These are phyloP conservation scores for Haplographium delicatum DNA, from an alignment of 495 filamentous ascomycete genomes.

Conservation along the genomic window DNA sequence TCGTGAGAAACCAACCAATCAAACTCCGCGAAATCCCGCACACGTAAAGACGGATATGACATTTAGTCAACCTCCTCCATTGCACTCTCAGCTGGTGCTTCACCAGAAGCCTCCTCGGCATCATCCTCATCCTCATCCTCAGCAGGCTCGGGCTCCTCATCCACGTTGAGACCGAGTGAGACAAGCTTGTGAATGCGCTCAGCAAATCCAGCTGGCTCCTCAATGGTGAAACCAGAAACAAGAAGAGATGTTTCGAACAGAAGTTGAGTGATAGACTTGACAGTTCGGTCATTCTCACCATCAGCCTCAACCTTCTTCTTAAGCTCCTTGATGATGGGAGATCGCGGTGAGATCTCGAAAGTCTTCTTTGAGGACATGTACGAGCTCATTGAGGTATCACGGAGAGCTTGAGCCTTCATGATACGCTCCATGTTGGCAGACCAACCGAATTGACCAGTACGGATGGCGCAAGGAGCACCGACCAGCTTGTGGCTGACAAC, in stretches of 20 bases:
- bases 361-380: slow-evolving; percentile 99
- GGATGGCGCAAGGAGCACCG: slow-evolving; percentile 95
- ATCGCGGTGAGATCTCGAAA: slow-evolving; percentile 99
- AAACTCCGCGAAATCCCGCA: slow-evolving; percentile 25
- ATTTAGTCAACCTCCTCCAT: slow-evolving; percentile 66
- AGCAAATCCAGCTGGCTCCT: slow-evolving; percentile 94
- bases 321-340: slow-evolving; percentile 94
- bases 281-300: slow-evolving; percentile 94
- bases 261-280: slow-evolving; percentile 96
- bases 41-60: slow-evolving; percentile 7
- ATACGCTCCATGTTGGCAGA: slow-evolving; percentile 99
- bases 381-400: slow-evolving; percentile 97
- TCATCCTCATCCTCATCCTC: slow-evolving; percentile 60
- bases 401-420: slow-evolving; percentile 99
- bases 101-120: slow-evolving; percentile 35
- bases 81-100: slow-evolving; percentile 51
- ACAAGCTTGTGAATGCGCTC: slow-evolving; percentile 99
- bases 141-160: slow-evolving; percentile 76
- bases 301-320: slow-evolving; percentile 97
- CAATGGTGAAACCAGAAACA: slow-evolving; percentile 98
- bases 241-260: slow-evolving; percentile 97
- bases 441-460: slow-evolving; percentile 99
- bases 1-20: slow-evolving; percentile 17
- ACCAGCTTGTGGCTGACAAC: slow-evolving; percentile 98
- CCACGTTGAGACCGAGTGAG: slow-evolving; percentile 89